Percentiles rank a stretch among this genome's conserved stretches.
phyloP scores from a whole-genome alignment of 257 asterid genomes.

The Capsicum pubescens region DNA sequence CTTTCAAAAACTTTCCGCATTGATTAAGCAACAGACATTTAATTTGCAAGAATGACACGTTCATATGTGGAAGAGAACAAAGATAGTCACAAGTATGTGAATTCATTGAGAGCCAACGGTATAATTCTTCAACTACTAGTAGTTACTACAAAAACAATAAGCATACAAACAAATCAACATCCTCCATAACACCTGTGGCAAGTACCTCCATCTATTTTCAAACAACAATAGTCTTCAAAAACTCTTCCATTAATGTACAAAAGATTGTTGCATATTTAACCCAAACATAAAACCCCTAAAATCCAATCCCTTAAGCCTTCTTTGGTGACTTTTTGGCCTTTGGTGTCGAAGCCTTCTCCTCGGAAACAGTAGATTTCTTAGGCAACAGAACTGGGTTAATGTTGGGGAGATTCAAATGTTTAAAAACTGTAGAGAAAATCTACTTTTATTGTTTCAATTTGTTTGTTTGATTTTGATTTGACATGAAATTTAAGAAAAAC shows the following conservation, averaged over 20 bases:
- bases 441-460: too few relatives aligned
- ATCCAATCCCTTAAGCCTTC: slow-evolving; percentile 23
- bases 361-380: slow-evolving; percentile 37
- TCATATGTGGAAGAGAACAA: not conserved
- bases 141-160: not conserved
- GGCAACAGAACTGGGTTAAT: slow-evolving; percentile 51
- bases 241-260: not conserved
- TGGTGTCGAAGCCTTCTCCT: not conserved
- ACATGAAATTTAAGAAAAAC: too few relatives aligned
- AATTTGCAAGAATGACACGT: not conserved
- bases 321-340: slow-evolving; percentile 32
- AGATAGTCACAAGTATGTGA: not conserved
- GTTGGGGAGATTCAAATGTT: too few relatives aligned
- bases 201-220: not conserved
- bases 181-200: too few relatives aligned
- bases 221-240: not conserved
- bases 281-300: not conserved
- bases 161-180: not conserved
- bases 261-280: not conserved
- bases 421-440: too few relatives aligned
- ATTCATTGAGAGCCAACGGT: not conserved
- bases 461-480: too few relatives aligned
- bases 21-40: slow-evolving; percentile 3
- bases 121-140: not conserved
- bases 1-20: not conserved